Evolutionary conservation across 306 rosid genomes (phyloP).

Genomic region (Cucurbita argyrosperma): DNA sequence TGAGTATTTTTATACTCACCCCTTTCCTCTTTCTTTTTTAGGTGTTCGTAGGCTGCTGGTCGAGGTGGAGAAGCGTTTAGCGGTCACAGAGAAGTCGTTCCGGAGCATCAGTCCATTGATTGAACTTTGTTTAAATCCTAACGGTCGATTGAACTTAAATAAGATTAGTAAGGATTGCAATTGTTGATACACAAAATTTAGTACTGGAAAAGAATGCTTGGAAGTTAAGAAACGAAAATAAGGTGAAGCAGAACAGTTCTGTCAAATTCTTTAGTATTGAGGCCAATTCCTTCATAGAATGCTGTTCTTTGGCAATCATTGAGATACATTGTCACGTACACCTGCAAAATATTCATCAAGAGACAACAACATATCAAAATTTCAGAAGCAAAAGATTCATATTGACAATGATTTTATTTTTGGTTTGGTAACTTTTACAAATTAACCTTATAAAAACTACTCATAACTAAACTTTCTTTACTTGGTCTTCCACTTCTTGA

Average conservation of each 20-base stretch:
- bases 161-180: too few relatives aligned
- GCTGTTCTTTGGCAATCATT: constrained; percentile 95
- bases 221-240: not conserved
- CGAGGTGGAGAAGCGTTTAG: too few relatives aligned
- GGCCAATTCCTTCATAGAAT: constrained; percentile 94
- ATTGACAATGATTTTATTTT: not conserved
- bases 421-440: not conserved
- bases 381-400: not conserved
- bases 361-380: not conserved
- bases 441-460: not conserved
- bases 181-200: too few relatives aligned
- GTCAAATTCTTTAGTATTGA: constrained; percentile 82
- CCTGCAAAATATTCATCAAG: constrained; percentile 35
- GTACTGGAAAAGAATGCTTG: not conserved
- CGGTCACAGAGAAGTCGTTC: too few relatives aligned
- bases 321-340: constrained; percentile 92
- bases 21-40: too few relatives aligned
- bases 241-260: constrained; percentile 3
- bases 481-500: not conserved
- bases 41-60: too few relatives aligned
- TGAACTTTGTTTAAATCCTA: too few relatives aligned
- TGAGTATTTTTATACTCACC: too few relatives aligned
- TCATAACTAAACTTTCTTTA: not conserved
- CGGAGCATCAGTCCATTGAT: too few relatives aligned
- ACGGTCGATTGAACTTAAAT: too few relatives aligned